Evolutionary conservation across 176 grass and related monocot genomes (phyloP).

Genomic region (Melocanna baccifera): DNA sequence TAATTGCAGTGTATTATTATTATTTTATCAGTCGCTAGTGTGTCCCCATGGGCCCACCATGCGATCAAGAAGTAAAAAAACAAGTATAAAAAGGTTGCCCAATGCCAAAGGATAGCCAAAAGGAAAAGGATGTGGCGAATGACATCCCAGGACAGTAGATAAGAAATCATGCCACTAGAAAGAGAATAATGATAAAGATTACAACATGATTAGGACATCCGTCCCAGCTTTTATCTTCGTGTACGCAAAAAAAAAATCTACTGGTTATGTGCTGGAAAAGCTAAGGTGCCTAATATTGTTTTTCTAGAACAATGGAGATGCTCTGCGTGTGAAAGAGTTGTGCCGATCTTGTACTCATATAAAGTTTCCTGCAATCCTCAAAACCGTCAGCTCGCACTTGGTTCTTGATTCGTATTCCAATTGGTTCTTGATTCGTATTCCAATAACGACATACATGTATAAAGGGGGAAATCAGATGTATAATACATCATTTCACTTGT

Average conservation of each 20-base stretch:
- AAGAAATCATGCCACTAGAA: slow-evolving; percentile 22
- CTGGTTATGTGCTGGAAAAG: slow-evolving; percentile 24
- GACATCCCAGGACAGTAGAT: slow-evolving; percentile 21
- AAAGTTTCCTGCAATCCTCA: not conserved
- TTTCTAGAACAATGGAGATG: not conserved
- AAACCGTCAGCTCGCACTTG: slow-evolving; percentile 16
- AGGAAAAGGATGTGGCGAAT: not conserved
- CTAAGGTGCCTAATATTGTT: not conserved
- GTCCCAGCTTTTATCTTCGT: not conserved
- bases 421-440: not conserved
- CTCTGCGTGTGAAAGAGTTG: not conserved
- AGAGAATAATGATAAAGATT: not conserved
- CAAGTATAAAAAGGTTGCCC: not conserved
- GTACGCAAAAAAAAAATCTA: not conserved
- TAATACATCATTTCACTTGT: no score
- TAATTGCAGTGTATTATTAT: not conserved
- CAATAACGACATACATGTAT: not conserved
- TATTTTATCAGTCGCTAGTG: not conserved
- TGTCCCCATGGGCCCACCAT: not conserved
- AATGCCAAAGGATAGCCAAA: not conserved
- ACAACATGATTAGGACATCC: slow-evolving; percentile 22
- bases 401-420: not conserved
- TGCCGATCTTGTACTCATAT: not conserved
- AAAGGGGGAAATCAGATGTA: not conserved
- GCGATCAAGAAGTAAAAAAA: not conserved